A percentile compares a stretch with the other conserved stretches of the same genome.
These are phyloP conservation scores for Lavandula angustifolia DNA, from an alignment of 257 asterid genomes.

Conservation along the genomic window DNA sequence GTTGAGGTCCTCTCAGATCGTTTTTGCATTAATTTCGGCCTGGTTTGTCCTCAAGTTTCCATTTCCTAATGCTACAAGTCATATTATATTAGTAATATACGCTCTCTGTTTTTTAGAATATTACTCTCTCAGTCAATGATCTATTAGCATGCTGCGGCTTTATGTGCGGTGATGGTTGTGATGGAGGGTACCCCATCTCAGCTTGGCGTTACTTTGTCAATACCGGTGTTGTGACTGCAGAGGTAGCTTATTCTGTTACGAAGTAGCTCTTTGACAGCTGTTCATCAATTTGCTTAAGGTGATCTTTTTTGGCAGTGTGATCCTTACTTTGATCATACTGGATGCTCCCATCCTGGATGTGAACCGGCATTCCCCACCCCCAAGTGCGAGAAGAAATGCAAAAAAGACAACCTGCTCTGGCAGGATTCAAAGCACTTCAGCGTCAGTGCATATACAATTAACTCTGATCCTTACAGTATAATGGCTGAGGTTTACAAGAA, in stretches of 20 bases:
- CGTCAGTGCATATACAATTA: conserved; percentile 54
- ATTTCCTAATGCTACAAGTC: conserved; percentile 19
- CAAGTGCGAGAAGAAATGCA: conserved; percentile 62
- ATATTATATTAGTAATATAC: conserved; percentile 13
- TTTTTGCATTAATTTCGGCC: conserved; percentile 74
- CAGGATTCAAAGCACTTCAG: conserved; percentile 69
- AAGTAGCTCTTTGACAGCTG: not conserved
- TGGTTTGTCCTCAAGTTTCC: conserved; percentile 43
- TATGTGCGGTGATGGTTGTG: conserved; percentile 94
- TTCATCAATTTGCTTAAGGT: conserved; percentile 18
- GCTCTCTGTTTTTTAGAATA: conserved; percentile 54
- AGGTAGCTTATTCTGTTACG: conserved; percentile 47
- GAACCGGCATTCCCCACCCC: conserved; percentile 94
- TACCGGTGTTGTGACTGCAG: conserved; percentile 87
- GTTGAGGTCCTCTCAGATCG: conserved; percentile 91
- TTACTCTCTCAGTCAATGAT: conserved; percentile 88
- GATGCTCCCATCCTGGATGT: conserved; percentile 98
- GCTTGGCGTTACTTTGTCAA: conserved; percentile 88
- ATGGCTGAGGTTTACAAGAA: conserved; percentile 81
- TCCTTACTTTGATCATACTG: conserved; percentile 84
- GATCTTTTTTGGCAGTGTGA: conserved; percentile 66
- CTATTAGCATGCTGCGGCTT: conserved; percentile 91
- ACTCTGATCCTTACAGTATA: conserved; percentile 70
- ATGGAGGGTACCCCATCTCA: conserved; percentile 84
- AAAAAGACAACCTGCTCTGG: conserved; percentile 73